Evolutionary conservation across 2,329 filamentous ascomycete genomes (phyloP).

Genomic region (Arthroderma sp.): DNA sequence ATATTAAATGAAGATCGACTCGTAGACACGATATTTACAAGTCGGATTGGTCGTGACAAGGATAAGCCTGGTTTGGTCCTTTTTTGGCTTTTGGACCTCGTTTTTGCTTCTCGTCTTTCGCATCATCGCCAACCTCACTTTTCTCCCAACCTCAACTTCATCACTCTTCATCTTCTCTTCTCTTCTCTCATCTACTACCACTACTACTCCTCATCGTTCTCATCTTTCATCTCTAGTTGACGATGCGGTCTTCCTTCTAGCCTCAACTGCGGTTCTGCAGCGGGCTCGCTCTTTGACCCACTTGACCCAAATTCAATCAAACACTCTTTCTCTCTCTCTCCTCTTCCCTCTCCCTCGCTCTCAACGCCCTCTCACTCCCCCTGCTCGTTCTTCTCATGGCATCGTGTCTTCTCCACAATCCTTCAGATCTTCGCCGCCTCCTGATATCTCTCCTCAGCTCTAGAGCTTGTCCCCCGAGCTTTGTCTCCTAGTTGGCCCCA

Average conservation of each 20-base stretch:
- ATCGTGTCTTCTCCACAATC: not conserved
- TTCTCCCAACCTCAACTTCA: not conserved
- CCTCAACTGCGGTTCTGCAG: not conserved
- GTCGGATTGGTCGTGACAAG: too few relatives aligned
- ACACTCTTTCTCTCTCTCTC: not conserved
- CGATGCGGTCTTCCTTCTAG: not conserved
- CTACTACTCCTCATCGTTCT: not conserved
- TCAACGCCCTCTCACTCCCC: not conserved
- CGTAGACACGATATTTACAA: too few relatives aligned
- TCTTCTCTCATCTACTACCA: not conserved
- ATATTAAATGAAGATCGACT: too few relatives aligned
- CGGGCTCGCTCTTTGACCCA: not conserved
- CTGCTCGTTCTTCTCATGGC: not conserved
- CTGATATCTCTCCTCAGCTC: not conserved
- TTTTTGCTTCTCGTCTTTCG: not conserved
- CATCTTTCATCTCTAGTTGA: not conserved
- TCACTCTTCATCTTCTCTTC: not conserved
- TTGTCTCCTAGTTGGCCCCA: too few relatives aligned
- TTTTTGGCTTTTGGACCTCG: not conserved
- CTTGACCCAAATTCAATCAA: not conserved
- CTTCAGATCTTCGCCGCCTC: not conserved
- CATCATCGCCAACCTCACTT: not conserved
- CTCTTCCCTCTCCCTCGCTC: not conserved
- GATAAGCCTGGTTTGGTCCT: too few relatives aligned
- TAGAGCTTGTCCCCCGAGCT: too few relatives aligned